These are phyloP conservation scores for Nephelium lappaceum DNA, from an alignment of 345 rosid genomes.

Conservation along the genomic window DNA sequence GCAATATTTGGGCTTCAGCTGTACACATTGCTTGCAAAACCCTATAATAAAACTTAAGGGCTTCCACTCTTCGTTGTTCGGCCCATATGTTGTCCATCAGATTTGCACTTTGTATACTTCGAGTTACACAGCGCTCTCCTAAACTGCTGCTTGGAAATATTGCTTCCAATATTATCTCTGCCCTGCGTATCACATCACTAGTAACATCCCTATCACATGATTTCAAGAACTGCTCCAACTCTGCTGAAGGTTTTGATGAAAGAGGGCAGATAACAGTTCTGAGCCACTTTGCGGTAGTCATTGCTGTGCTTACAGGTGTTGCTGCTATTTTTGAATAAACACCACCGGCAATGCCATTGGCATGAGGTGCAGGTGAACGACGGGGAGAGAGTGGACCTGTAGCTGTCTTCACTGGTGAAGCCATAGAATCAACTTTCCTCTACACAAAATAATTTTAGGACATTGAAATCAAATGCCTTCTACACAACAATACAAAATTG, in stretches of 20 bases:
- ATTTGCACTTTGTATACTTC: conserved; percentile 67
- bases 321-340: conserved; percentile 56
- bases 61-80: conserved; percentile 85
- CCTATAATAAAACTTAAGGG: conserved; percentile 84
- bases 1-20: conserved; percentile 86
- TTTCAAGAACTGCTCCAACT: conserved; percentile 64
- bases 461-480: conserved; percentile 2
- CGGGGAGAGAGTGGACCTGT: conserved; percentile 85
- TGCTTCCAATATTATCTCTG: conserved; percentile 86
- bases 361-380: conserved; percentile 71
- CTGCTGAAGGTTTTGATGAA: conserved; percentile 73
- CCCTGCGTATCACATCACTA: conserved; percentile 74
- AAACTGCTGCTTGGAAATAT: conserved; percentile 78
- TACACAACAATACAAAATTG: background rate
- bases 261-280: conserved; percentile 80
- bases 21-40: conserved; percentile 95
- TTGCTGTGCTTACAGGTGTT: conserved; percentile 90
- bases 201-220: conserved; percentile 89
- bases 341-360: conserved; percentile 52
- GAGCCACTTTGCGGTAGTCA: conserved; percentile 99
- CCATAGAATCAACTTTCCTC: conserved; percentile 75
- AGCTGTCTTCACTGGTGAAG: conserved; percentile 81
- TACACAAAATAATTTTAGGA: conserved; percentile 24
- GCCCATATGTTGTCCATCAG: conserved; percentile 97
- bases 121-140: conserved; percentile 65